These are phyloP conservation scores for Aspergillus sp. DNA, from an alignment of 2,329 filamentous ascomycete species.

Conservation along the genomic window DNA sequence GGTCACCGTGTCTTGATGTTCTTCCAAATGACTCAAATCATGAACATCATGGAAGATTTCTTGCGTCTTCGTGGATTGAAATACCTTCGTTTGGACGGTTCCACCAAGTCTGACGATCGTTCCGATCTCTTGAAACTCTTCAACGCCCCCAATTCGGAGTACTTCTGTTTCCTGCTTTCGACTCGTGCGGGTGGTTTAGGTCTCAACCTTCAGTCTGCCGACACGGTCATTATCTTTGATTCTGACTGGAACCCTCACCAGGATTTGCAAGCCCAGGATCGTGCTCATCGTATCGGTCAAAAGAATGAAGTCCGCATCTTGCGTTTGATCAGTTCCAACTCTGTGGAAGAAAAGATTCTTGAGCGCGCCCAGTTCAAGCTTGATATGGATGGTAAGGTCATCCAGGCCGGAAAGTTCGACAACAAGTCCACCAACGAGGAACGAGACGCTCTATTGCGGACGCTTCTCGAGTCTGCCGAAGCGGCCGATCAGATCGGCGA, in stretches of 20 bases:
- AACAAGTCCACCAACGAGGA: constrained; percentile 99
- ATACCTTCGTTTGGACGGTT: constrained; percentile 92
- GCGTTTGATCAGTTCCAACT: constrained; percentile 92
- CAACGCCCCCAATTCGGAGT: constrained; percentile 85
- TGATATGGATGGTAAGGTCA: constrained; percentile 99
- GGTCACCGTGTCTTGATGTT: constrained; percentile 98
- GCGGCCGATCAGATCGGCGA: constrained; percentile 71
- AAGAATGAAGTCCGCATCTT: constrained; percentile 99
- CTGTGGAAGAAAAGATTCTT: constrained; percentile 97
- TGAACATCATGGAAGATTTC: constrained; percentile 99
- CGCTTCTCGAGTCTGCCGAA: constrained; percentile 80
- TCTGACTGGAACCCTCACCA: constrained; percentile 99
- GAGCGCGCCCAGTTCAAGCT: constrained; percentile 97
- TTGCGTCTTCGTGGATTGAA: constrained; percentile 77
- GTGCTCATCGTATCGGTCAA: constrained; percentile 98
- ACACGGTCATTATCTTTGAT: constrained; percentile 99
- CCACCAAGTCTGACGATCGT: constrained; percentile 95
- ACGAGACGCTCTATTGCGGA: constrained; percentile 92
- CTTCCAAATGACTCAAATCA: constrained; percentile 99
- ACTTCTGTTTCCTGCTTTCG: constrained; percentile 98
- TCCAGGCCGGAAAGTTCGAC: constrained; percentile 98
- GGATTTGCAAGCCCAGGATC: constrained; percentile 98
- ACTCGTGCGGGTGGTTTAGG: constrained; percentile 97
- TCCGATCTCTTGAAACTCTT: constrained; percentile 86
- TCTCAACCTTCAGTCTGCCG: constrained; percentile 93